Percentiles rank a stretch among this genome's conserved stretches.
phyloP scores from a whole-genome alignment of 179 eudicot species.

The Monotropa hypopitys region DNA sequence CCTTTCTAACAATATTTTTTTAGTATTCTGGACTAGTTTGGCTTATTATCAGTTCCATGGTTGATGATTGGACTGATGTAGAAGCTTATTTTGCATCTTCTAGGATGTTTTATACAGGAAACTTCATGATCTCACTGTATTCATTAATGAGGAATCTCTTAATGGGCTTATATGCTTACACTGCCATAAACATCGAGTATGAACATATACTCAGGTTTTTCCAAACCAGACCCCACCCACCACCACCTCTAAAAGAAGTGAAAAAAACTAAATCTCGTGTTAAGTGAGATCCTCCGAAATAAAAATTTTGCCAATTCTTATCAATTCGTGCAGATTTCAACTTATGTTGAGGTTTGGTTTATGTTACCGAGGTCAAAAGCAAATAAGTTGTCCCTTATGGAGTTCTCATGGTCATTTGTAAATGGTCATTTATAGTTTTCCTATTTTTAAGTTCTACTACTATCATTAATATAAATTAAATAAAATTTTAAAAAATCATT shows the following conservation, averaged over 20 bases:
- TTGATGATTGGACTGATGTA: neutral
- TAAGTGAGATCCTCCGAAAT: neutral
- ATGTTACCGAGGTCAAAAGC: neutral
- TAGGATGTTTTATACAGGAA: neutral
- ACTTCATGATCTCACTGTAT: neutral
- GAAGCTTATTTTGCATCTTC: no score
- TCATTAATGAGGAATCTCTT: neutral
- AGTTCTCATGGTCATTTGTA: neutral
- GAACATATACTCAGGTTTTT: neutral
- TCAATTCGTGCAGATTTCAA: neutral
- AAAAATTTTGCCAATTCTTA: neutral
- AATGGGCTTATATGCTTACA: neutral
- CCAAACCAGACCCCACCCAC: neutral
- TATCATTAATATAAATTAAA: no score
- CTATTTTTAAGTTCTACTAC: no score
- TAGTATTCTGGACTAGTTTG: neutral
- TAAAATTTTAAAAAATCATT: no score
- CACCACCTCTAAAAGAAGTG: neutral
- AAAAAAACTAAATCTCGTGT: neutral
- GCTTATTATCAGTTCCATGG: neutral
- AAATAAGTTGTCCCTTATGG: no score
- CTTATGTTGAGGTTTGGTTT: neutral
- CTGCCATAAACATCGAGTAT: neutral
- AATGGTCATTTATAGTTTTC: no score
- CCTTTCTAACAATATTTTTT: neutral